A percentile compares a stretch with the other conserved stretches of the same genome.
Evolutionary conservation across 129 eudicot genomes (phyloP).

Genomic region (Erigeron canadensis): DNA sequence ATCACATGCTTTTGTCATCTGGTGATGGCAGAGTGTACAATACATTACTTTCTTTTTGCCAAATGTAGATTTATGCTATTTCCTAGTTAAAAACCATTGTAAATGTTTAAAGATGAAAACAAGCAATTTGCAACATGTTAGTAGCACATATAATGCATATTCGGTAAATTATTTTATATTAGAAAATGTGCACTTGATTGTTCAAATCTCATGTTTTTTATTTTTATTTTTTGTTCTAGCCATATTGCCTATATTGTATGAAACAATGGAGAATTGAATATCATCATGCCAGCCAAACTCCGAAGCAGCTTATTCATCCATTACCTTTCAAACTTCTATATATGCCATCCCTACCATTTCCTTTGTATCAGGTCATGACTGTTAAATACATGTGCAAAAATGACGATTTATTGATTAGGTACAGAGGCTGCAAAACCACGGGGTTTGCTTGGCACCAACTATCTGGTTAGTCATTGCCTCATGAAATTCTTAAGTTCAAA

Average conservation of each 20-base stretch:
- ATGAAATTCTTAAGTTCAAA: too few relatives aligned
- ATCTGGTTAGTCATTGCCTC: too few relatives aligned
- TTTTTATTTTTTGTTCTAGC: not conserved
- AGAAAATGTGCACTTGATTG: not conserved
- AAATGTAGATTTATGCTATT: not conserved
- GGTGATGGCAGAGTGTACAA: slow-evolving; percentile 23
- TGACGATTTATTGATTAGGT: too few relatives aligned
- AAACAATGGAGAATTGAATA: too few relatives aligned
- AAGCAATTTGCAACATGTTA: not conserved
- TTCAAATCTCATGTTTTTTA: not conserved
- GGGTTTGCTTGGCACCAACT: too few relatives aligned
- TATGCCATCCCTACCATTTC: too few relatives aligned
- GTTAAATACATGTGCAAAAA: too few relatives aligned
- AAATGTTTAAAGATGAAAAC: not conserved
- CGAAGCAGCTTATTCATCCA: too few relatives aligned
- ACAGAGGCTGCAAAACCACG: too few relatives aligned
- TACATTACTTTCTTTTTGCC: not conserved
- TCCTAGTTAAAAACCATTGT: slow-evolving; percentile 1
- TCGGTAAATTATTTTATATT: not conserved
- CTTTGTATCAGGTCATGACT: too few relatives aligned
- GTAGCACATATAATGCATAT: not conserved
- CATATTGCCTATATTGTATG: not conserved
- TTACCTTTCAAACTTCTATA: too few relatives aligned
- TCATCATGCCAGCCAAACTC: too few relatives aligned
- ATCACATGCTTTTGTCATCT: slow-evolving; percentile 14